Conservation (phyloP, 163 green algal species). For the Chlorella variabilis region DNA sequence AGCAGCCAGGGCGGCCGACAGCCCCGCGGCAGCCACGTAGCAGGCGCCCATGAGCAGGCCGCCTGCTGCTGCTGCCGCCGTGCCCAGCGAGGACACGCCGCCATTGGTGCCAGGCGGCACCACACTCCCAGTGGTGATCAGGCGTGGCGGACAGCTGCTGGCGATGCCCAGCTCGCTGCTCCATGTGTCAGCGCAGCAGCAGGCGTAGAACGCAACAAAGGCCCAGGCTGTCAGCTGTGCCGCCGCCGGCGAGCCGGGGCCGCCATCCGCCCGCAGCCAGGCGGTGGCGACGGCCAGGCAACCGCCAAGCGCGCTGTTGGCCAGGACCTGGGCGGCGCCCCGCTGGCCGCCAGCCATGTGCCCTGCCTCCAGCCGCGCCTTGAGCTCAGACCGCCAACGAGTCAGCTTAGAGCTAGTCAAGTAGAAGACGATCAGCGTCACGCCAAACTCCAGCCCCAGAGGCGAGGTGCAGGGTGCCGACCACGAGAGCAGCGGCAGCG, state of each 20-base stretch:
- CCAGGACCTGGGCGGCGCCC: slow-evolving; percentile 55
- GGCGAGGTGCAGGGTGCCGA: slow-evolving; percentile 68
- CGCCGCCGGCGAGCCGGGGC: not conserved
- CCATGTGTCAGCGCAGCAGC: slow-evolving; percentile 91
- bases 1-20: slow-evolving; percentile 9
- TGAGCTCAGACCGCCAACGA: slow-evolving; percentile 70
- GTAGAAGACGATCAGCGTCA: slow-evolving; percentile 80
- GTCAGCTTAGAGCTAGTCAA: slow-evolving; percentile 76
- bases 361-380: slow-evolving; percentile 66
- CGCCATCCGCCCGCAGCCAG: not conserved
- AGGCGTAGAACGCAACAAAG: slow-evolving; percentile 83
- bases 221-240: not conserved
- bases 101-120: slow-evolving; percentile 77
- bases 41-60: slow-evolving; percentile 77
- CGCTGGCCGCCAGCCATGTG: slow-evolving; percentile 75
- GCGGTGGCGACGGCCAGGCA: slow-evolving; percentile 45
- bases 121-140: slow-evolving; percentile 77
- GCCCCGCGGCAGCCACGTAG: slow-evolving; percentile 65
- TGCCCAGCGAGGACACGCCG: slow-evolving; percentile 82
- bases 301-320: slow-evolving; percentile 60
- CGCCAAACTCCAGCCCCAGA: slow-evolving; percentile 63
- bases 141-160: slow-evolving; percentile 62
- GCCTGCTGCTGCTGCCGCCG: slow-evolving; percentile 70
- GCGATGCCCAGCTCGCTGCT: slow-evolving; percentile 84
- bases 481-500: slow-evolving; percentile 60